phyloP scores from a whole-genome alignment of 1,139 yeast genomes.

The Suhomyces maxii region DNA sequence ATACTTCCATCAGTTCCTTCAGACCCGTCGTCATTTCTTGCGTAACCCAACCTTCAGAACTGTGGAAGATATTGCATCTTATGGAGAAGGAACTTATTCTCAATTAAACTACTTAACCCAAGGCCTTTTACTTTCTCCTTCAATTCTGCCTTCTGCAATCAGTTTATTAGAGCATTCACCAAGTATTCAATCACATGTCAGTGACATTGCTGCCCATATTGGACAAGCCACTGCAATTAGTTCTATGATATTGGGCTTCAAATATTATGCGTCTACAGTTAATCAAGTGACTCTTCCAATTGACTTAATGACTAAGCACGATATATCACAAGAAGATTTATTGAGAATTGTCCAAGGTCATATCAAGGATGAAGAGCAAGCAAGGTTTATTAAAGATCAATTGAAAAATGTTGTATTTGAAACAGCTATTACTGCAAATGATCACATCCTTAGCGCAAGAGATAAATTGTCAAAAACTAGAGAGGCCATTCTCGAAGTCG shows the following conservation, averaged over 20 bases:
- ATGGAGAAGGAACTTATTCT: conserved; percentile 80
- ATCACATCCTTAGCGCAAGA: conserved; percentile 71
- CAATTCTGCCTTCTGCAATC: conserved; percentile 58
- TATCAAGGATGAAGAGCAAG: conserved; percentile 23
- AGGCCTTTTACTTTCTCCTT: conserved; percentile 58
- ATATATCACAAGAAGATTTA: conserved; percentile 65
- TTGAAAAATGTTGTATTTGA: conserved; percentile 66
- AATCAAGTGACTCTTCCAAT: conserved; percentile 63
- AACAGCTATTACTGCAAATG: conserved; percentile 75
- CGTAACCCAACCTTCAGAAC: conserved; percentile 45
- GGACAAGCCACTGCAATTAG: conserved; percentile 83
- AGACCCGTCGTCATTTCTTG: conserved; percentile 57
- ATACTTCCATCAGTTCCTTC: conserved; percentile 60
- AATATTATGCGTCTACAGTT: conserved; percentile 54
- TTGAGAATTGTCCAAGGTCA: conserved; percentile 54
- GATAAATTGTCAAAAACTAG: conserved; percentile 45
- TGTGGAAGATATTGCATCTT: conserved; percentile 64
- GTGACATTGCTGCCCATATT: conserved; percentile 74
- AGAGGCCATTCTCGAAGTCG: conserved; percentile 30
- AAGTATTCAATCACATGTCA: conserved; percentile 41
- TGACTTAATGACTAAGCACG: conserved; percentile 54
- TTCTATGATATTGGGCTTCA: conserved; percentile 60
- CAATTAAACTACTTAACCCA: conserved; percentile 72
- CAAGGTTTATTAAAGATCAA: conserved; percentile 32
- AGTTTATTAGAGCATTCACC: conserved; percentile 49